These are phyloP conservation scores for Trametes versicolor DNA, from an alignment of 1,284 basidiomycete genomes.

Conservation along the genomic window DNA sequence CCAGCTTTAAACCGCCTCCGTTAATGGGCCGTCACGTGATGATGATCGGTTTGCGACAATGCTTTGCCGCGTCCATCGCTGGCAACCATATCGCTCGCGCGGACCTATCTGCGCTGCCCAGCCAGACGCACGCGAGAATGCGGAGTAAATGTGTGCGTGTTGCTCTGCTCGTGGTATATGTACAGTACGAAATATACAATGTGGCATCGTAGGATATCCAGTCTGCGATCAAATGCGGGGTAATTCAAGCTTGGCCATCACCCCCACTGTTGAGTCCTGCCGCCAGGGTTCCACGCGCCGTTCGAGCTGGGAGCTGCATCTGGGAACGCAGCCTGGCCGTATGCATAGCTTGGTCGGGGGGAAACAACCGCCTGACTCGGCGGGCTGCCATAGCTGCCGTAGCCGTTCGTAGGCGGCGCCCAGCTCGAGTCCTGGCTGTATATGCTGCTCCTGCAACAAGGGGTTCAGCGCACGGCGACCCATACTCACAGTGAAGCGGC, in stretches of 20 bases:
- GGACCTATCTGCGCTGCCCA: background rate
- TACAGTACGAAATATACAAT: background rate
- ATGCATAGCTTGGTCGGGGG: slow-evolving; percentile 30
- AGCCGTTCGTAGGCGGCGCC: background rate
- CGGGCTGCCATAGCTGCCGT: background rate
- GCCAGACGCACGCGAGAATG: too few relatives aligned
- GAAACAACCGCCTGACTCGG: slow-evolving; percentile 19
- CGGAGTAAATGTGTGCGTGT: background rate
- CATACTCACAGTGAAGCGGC: background rate
- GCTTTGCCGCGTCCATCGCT: slow-evolving; percentile 24
- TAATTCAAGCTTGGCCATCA: slow-evolving; percentile 14
- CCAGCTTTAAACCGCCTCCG: slow-evolving; percentile 33
- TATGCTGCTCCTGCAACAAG: slow-evolving; percentile 3
- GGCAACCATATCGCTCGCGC: slow-evolving; percentile 18
- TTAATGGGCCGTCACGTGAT: slow-evolving; percentile 36
- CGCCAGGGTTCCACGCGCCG: slow-evolving; percentile 12
- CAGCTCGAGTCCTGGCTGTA: slow-evolving; percentile 5
- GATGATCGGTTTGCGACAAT: slow-evolving; percentile 25
- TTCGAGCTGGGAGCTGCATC: slow-evolving; percentile 2
- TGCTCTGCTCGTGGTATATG: background rate
- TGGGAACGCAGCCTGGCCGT: slow-evolving; percentile 25
- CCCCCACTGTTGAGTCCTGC: slow-evolving; percentile 1
- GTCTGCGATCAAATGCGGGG: slow-evolving; percentile 20
- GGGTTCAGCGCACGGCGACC: background rate
- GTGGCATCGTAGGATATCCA: background rate